Evolutionary conservation across 768 basidiomycete species (phyloP).

Genomic region (Tylopilus rubrobrunneus): DNA sequence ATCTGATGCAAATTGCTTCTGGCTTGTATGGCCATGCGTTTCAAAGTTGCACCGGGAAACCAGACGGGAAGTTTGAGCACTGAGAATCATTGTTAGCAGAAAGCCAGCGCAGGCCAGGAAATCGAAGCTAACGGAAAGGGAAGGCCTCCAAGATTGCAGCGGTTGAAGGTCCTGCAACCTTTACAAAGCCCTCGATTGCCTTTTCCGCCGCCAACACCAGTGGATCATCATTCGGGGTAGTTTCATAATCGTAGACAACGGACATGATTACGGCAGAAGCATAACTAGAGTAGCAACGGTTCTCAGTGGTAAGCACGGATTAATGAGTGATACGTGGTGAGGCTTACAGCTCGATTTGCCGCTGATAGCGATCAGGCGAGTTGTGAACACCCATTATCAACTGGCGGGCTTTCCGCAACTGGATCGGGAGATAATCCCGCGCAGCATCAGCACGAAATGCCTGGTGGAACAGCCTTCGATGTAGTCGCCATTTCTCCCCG

Average conservation of each 20-base stretch:
- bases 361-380: slow-evolving; percentile 24
- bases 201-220: slow-evolving; percentile 28
- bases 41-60: slow-evolving; percentile 36
- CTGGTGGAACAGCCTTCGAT: slow-evolving; percentile 32
- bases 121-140: slow-evolving; percentile 28
- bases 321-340: neutral
- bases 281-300: slow-evolving; percentile 19
- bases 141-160: slow-evolving; percentile 29
- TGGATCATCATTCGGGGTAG: slow-evolving; percentile 24
- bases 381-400: slow-evolving; percentile 21
- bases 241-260: slow-evolving; percentile 32
- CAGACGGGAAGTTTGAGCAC: slow-evolving; percentile 30
- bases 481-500: slow-evolving; percentile 30
- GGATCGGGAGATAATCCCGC: slow-evolving; percentile 23
- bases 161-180: slow-evolving; percentile 24
- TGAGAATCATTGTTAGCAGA: slow-evolving; percentile 16
- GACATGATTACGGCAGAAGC: slow-evolving; percentile 33
- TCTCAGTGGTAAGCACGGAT: neutral
- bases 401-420: slow-evolving; percentile 28
- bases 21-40: slow-evolving; percentile 27
- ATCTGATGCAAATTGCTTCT: slow-evolving; percentile 27
- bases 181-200: slow-evolving; percentile 25
- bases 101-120: neutral
- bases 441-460: slow-evolving; percentile 27
- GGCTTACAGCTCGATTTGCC: slow-evolving; percentile 30